phyloP scores from a whole-genome alignment of 2,329 filamentous ascomycete genomes.

The Aspergillus ustus region DNA sequence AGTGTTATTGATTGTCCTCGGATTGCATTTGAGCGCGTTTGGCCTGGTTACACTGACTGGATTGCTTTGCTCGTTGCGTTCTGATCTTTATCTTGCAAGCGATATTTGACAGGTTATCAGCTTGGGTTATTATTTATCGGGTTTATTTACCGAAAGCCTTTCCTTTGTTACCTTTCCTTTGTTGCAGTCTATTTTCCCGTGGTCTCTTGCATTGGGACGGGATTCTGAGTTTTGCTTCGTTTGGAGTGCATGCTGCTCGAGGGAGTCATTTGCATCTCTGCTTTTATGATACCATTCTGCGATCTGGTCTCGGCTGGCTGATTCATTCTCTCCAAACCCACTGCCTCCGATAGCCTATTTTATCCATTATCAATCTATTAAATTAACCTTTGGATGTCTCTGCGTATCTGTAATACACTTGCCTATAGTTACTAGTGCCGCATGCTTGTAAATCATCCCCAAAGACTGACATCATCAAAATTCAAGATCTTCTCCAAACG shows the following conservation, averaged over 20 bases:
- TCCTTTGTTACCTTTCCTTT: slow-evolving; percentile 23
- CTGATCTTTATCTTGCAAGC: slow-evolving; percentile 19
- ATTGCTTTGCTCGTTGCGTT: slow-evolving; percentile 36
- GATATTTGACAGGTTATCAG: slow-evolving; percentile 22
- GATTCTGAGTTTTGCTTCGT: slow-evolving; percentile 25
- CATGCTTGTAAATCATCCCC: neutral
- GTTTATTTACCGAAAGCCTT: slow-evolving; percentile 28
- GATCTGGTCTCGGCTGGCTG: slow-evolving; percentile 27
- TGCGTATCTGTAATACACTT: neutral
- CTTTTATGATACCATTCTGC: slow-evolving; percentile 46
- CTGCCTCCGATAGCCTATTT: slow-evolving; percentile 17
- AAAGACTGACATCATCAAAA: slow-evolving; percentile 15
- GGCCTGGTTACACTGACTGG: slow-evolving; percentile 34
- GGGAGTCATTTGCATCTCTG: slow-evolving; percentile 33
- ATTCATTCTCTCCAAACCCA: slow-evolving; percentile 29
- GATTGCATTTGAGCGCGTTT: slow-evolving; percentile 44
- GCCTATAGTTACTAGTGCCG: neutral
- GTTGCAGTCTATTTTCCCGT: slow-evolving; percentile 18
- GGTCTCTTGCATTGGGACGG: slow-evolving; percentile 29
- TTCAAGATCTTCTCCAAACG: neutral
- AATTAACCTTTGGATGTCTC: neutral
- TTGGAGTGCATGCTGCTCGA: slow-evolving; percentile 29
- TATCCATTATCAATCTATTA: slow-evolving; percentile 18
- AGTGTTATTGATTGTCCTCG: slow-evolving; percentile 21
- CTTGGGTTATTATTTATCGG: slow-evolving; percentile 13